phyloP scores from a whole-genome alignment of 352 stramenopile species.

The Pythium volutum region DNA sequence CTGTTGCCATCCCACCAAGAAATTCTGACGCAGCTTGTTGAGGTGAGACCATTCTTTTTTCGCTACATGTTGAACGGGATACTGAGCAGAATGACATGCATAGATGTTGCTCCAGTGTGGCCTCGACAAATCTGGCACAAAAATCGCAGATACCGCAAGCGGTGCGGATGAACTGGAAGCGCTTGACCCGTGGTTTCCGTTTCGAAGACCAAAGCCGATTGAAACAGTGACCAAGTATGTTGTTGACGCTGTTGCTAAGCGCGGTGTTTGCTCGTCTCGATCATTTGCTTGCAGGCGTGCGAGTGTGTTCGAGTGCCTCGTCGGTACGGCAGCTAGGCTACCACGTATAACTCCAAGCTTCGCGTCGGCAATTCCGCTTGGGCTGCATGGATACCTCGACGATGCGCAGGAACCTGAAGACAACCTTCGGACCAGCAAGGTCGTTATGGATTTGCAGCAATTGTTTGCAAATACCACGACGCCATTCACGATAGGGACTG shows the following conservation, averaged over 20 bases:
- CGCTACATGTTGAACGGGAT: background rate
- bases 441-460: background rate
- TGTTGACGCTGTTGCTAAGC: conserved; percentile 14
- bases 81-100: background rate
- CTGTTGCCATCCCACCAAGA: background rate
- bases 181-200: conserved; percentile 45
- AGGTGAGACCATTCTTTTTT: background rate
- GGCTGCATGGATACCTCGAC: background rate
- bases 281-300: background rate
- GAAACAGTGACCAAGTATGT: conserved; percentile 26
- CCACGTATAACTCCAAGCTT: background rate
- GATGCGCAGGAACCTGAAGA: background rate
- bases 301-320: background rate
- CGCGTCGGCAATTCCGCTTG: background rate
- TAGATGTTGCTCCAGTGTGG: background rate
- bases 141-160: background rate
- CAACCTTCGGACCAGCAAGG: background rate
- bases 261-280: background rate
- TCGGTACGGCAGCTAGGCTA: background rate
- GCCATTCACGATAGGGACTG: background rate
- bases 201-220: conserved; percentile 28
- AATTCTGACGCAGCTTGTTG: background rate
- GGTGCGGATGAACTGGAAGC: conserved; percentile 15
- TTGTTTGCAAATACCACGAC: background rate
- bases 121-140: background rate